A percentile compares a stretch with the other conserved stretches of the same genome.
phyloP scores from a whole-genome alignment of 2,329 filamentous ascomycete genomes.

The Botrytis elliptica region DNA sequence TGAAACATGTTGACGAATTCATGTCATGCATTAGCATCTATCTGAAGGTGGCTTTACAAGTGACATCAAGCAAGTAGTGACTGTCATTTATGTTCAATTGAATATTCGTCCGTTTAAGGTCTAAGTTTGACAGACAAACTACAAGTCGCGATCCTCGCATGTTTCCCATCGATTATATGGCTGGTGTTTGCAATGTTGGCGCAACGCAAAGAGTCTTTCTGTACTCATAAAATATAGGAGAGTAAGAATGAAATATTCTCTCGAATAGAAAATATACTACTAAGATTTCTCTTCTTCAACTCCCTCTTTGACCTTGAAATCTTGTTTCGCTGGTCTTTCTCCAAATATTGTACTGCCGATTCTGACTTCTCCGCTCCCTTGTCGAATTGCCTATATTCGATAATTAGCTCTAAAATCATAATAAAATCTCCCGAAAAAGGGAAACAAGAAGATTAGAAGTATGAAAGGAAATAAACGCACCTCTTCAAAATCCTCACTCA shows the following conservation, averaged over 20 bases:
- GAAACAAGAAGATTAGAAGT: no score
- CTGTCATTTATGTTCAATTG: background rate
- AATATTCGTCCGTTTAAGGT: background rate
- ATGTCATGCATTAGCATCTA: background rate
- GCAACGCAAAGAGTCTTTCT: background rate
- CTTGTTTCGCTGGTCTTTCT: conserved; percentile 55
- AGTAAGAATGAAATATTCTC: background rate
- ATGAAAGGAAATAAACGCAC: background rate
- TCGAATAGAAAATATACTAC: background rate
- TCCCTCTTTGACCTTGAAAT: conserved; percentile 30
- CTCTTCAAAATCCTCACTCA: conserved; percentile 51
- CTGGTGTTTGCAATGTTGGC: background rate
- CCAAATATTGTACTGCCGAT: conserved; percentile 96
- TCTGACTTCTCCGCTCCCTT: conserved; percentile 86
- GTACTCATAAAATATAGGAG: background rate
- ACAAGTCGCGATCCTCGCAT: background rate
- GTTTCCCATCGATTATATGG: background rate
- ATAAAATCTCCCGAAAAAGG: background rate
- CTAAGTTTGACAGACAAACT: background rate
- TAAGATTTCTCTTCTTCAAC: conserved; percentile 26
- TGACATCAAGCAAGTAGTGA: background rate
- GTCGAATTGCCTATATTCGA: conserved; percentile 62
- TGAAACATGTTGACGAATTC: background rate
- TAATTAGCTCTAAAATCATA: conserved; percentile 65
- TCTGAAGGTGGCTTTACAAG: background rate